Evolutionary conservation across 2,329 filamentous ascomycete genomes (phyloP), one percentile per base, ranked within the genome.

Genomic region (Fusarium sp.): DNA sequence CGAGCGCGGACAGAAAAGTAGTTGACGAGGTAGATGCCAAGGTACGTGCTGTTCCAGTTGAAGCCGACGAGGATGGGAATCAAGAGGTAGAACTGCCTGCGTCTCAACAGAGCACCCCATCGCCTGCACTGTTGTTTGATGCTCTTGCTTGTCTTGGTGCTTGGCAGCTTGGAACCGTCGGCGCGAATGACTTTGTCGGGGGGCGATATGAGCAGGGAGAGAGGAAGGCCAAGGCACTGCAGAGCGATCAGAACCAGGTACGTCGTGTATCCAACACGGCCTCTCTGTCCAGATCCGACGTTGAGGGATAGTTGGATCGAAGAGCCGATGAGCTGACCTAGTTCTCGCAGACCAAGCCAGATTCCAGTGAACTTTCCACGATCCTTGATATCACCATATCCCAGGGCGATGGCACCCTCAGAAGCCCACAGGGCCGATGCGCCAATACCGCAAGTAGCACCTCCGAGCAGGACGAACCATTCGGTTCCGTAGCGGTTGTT

Each of bases 1-100:
- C 88, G 79, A 2, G 86, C 80, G 1, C 88, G 81, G 2, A 91
- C 88, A 2, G 80, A 84, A 68, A 91, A 89, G 85, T 86, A 91
- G 23, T 76, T 79, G 9, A 81, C 79, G 14, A 83, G 73, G 63
- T 84, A 84, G 15, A 82, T 82, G 7, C 81, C 79, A 19, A 81
- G 72, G 23, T 84, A 84, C 0, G 80, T 81, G 27, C 66, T 70
- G 57, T 82, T 83, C 77, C 81, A 84, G 54, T 81, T 78, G 61
- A 81, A 82, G 0, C 79, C 78, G 0, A 82, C 65, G 15, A 83
- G 74, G 14, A 84, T 75, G 0, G 81, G 81, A 5, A 83, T 75
- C 10, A 84, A 69, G 0, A 84, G 72, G 47, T 76, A 77, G 59
- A 84, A 79, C 11, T 81, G 74, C 60, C 76, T 79, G 37, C 75